Percentiles rank a stretch among this genome's conserved stretches.
Conservation (phyloP, 2,329 filamentous ascomycete species). For the Gremmenia infestans region DNA sequence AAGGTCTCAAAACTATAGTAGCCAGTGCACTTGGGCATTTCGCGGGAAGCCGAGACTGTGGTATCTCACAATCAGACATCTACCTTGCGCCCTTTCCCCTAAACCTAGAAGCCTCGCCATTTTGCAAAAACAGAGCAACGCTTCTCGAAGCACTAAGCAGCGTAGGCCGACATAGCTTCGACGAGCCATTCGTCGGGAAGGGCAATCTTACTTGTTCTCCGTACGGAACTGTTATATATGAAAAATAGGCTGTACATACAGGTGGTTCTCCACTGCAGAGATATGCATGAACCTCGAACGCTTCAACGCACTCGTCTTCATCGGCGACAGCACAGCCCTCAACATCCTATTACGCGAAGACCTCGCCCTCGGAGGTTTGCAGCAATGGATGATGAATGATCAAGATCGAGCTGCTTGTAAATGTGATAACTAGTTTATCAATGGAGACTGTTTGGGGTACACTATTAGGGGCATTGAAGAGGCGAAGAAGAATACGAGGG, state of each 20-base stretch:
- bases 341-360: constrained; percentile 40
- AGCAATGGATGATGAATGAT: constrained; percentile 35
- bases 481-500: constrained; percentile 14
- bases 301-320: constrained; percentile 38
- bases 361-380: constrained; percentile 35
- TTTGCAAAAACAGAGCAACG: constrained; percentile 26
- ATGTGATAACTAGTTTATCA: constrained; percentile 38
- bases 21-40: constrained; percentile 19
- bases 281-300: constrained; percentile 41
- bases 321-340: constrained; percentile 39
- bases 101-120: constrained; percentile 14
- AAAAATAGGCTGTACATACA: constrained; percentile 35
- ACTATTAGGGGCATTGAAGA: constrained; percentile 21
- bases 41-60: constrained; percentile 22
- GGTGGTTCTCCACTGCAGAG: constrained; percentile 38
- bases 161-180: constrained; percentile 38
- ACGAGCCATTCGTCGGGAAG: constrained; percentile 34
- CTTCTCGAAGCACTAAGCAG: constrained; percentile 38
- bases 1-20: background rate
- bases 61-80: constrained; percentile 18
- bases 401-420: constrained; percentile 31
- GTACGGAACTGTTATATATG: background rate
- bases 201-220: background rate
- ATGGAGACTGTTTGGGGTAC: constrained; percentile 29
- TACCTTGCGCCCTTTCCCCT: constrained; percentile 17